Evolutionary conservation across 371 early-diverging fungal species (phyloP), one percentile per base, ranked within the genome.

Genomic region (Mucor lusitanicus): DNA sequence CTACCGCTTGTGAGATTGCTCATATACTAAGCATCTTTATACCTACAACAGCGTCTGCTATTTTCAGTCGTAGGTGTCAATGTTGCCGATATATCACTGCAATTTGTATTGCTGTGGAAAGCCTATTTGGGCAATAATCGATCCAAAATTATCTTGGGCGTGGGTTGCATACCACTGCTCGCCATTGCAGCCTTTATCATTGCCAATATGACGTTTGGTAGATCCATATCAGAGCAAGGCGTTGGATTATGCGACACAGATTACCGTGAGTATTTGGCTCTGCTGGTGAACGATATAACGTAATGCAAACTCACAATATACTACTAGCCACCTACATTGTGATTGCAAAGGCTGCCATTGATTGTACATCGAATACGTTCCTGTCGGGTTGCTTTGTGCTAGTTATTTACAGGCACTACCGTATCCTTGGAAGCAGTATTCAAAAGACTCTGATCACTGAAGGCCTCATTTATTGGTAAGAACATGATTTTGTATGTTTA

Each of bases 61-160:
- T 79, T 83, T 50, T 83, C 83, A 35, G 67, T 83, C 6, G 63
- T 83, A 7, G 75, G 76, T 12, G 81, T 83, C 23, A 83, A 83
- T 70, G 3, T 74, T 27, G 79, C 68, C 0, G 77, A 83, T 23
- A 76, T 83, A 32, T 42, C 73, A 6, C 57, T 83, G 23, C 81
- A 80, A 54, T 59, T 70, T 15, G 77, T 83, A 0, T 60, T 83
- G 3, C 32, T 83, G 27, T 83, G 83, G 80, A 83, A 80, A 60
- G 83, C 83, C 0, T 83, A 76, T 40, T 61, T 83, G 23, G 80
- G 83, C 1, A 78, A 80, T 37, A 74, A 76, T 56, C 74, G 77
- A 25, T 80, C 80, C 4, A 78, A 73, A 46, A 3, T 73, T 2
- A 68, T 83, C 9, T 55, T 83, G 0, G 0, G 64, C 1, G 15